Evolutionary conservation across 1,284 basidiomycete species (phyloP).

Genomic region (Ustilago lituana): DNA sequence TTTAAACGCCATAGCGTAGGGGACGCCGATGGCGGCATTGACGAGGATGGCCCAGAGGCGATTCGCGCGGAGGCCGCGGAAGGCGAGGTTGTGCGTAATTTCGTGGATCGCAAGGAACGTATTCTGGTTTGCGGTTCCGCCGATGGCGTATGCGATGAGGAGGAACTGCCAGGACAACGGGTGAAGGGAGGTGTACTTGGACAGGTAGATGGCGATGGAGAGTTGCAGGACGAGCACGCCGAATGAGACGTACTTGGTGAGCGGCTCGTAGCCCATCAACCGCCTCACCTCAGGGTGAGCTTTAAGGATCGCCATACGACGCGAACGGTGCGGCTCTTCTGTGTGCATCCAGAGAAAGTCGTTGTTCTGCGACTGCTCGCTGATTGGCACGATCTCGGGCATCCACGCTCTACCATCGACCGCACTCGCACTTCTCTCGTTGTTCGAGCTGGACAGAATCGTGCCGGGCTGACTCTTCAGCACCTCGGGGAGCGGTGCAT

Average conservation of each 20-base stretch:
- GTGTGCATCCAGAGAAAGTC: conserved; percentile 88
- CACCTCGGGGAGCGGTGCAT: conserved; percentile 1
- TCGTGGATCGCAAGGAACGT: conserved; percentile 97
- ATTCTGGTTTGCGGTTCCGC: conserved; percentile 96
- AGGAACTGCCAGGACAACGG: conserved; percentile 80
- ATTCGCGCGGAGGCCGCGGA: conserved; percentile 83
- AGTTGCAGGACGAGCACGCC: conserved; percentile 83
- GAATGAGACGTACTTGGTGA: conserved; percentile 87
- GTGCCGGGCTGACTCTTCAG: neutral
- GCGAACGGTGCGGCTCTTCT: conserved; percentile 91
- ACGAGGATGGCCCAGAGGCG: conserved; percentile 87
- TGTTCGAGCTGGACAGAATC: neutral
- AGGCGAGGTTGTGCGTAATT: conserved; percentile 97
- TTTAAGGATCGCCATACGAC: conserved; percentile 89
- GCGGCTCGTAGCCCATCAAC: conserved; percentile 91
- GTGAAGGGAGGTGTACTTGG: conserved; percentile 64
- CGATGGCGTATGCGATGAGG: conserved; percentile 82
- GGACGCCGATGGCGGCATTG: conserved; percentile 91
- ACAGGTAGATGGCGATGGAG: conserved; percentile 71
- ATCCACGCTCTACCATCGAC: conserved; percentile 56
- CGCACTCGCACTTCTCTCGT: neutral
- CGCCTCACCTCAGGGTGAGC: conserved; percentile 92
- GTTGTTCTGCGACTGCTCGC: conserved; percentile 47
- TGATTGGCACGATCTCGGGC: conserved; percentile 55
- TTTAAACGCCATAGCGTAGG: conserved; percentile 97